A percentile compares a stretch with the other conserved stretches of the same genome.
phyloP scores from a whole-genome alignment of 768 basidiomycete genomes.

The Lactifluus volemus region DNA sequence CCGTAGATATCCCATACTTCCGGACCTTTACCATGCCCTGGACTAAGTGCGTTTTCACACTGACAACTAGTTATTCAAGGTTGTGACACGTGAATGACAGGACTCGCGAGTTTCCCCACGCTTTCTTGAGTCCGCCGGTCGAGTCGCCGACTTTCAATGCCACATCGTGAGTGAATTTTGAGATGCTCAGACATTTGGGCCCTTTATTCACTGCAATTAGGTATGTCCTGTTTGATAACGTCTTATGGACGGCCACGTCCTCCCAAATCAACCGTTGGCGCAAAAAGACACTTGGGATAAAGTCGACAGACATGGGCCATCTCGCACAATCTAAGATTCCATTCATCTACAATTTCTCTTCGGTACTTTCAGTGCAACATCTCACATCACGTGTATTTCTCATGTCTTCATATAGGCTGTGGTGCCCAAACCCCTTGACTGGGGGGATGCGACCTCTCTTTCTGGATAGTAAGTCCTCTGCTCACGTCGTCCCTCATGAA shows the following conservation, averaged over 20 bases:
- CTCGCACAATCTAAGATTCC: slow-evolving; percentile 51
- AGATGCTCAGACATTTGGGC: background rate
- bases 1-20: slow-evolving; percentile 53
- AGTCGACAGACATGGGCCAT: slow-evolving; percentile 50
- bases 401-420: slow-evolving; percentile 33
- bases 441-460: slow-evolving; percentile 49
- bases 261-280: slow-evolving; percentile 62
- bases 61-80: background rate
- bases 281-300: slow-evolving; percentile 38
- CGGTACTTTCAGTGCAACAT: slow-evolving; percentile 24
- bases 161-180: slow-evolving; percentile 35
- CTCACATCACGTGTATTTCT: background rate
- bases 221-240: slow-evolving; percentile 56
- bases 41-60: slow-evolving; percentile 35
- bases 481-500: background rate
- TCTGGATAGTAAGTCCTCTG: slow-evolving; percentile 41
- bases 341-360: slow-evolving; percentile 63
- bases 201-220: slow-evolving; percentile 21
- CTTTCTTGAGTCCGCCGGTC: slow-evolving; percentile 55
- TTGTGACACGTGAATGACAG: slow-evolving; percentile 22
- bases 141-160: slow-evolving; percentile 54
- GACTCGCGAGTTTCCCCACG: slow-evolving; percentile 55
- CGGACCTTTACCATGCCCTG: slow-evolving; percentile 56
- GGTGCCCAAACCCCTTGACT: slow-evolving; percentile 63
- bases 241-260: slow-evolving; percentile 60